These are phyloP conservation scores for Suillus decipiens DNA, from an alignment of 768 basidiomycete genomes.

Conservation along the genomic window DNA sequence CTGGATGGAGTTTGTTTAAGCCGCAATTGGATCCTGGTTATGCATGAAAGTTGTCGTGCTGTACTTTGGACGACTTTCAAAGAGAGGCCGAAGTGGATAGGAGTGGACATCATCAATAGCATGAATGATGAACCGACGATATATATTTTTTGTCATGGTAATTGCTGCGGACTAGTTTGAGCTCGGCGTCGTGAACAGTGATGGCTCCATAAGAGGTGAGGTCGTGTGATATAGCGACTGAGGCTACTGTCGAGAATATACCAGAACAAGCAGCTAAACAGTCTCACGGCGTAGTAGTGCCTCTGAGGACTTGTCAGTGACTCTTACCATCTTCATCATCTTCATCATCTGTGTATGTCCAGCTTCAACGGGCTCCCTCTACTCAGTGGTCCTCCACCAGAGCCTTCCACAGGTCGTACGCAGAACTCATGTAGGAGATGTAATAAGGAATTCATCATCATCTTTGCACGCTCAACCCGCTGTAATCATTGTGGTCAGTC, in stretches of 20 bases:
- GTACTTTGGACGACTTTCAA: too few relatives aligned
- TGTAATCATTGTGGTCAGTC: conserved; percentile 77
- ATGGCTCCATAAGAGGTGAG: not conserved
- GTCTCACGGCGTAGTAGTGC: not conserved
- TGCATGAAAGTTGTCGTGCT: not conserved
- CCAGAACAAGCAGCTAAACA: not conserved
- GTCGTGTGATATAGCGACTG: not conserved
- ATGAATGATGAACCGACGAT: not conserved
- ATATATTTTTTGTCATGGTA: not conserved
- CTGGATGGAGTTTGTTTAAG: not conserved
- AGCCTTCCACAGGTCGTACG: conserved; percentile 31
- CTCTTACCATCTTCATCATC: not conserved
- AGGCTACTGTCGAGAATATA: not conserved
- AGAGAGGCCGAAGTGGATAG: not conserved
- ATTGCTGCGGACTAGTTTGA: not conserved
- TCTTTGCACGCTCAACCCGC: conserved; percentile 62
- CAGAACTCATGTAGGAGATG: conserved; percentile 64
- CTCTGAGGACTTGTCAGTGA: not conserved
- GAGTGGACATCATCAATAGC: not conserved
- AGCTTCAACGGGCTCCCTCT: conserved; percentile 55
- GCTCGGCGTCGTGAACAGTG: not conserved
- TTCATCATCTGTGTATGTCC: not conserved
- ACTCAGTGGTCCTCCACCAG: conserved; percentile 65
- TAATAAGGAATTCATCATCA: conserved; percentile 67
- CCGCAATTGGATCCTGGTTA: not conserved